phyloP scores from a whole-genome alignment of 192 early-diverging fungal species.

The Podila clonocystis region DNA sequence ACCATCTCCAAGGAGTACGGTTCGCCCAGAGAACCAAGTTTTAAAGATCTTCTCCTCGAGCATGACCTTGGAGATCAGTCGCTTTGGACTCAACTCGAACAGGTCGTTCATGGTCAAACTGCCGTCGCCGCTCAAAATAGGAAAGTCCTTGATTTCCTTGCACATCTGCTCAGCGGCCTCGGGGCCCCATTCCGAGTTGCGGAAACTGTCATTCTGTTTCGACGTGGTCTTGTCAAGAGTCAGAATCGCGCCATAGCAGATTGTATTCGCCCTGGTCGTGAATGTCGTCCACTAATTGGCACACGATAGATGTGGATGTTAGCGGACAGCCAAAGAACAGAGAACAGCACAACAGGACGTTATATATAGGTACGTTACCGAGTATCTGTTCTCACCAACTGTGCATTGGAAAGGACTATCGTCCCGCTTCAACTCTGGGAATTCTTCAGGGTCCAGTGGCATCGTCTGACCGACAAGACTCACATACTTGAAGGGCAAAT shows the following conservation, averaged over 20 bases:
- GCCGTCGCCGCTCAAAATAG: not conserved
- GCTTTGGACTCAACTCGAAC: slow-evolving; percentile 2
- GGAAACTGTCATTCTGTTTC: not conserved
- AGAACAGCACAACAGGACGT: too few species aligned
- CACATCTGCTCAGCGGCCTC: slow-evolving; percentile 11
- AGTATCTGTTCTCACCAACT: not conserved
- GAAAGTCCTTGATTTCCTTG: slow-evolving; percentile 5
- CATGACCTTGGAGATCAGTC: slow-evolving; percentile 14
- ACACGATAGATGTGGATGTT: too few species aligned
- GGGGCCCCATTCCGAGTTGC: slow-evolving; percentile 11
- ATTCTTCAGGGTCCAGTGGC: slow-evolving; percentile 3
- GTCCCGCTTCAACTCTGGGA: not conserved
- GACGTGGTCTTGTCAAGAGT: not conserved
- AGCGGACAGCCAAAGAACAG: too few species aligned
- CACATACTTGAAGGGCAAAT: not conserved
- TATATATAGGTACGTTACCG: too few species aligned
- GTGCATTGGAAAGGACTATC: not conserved
- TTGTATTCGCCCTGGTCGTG: not conserved
- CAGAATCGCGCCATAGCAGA: not conserved
- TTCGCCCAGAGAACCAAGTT: slow-evolving; percentile 24
- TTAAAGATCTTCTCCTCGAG: slow-evolving; percentile 30
- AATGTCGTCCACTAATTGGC: slow-evolving; percentile 12
- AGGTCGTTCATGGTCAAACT: not conserved
- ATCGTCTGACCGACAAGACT: slow-evolving; percentile 4
- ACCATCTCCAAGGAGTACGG: slow-evolving; percentile 22